These are phyloP conservation scores for Russula foetens DNA, from an alignment of 768 basidiomycete species.

Conservation along the genomic window DNA sequence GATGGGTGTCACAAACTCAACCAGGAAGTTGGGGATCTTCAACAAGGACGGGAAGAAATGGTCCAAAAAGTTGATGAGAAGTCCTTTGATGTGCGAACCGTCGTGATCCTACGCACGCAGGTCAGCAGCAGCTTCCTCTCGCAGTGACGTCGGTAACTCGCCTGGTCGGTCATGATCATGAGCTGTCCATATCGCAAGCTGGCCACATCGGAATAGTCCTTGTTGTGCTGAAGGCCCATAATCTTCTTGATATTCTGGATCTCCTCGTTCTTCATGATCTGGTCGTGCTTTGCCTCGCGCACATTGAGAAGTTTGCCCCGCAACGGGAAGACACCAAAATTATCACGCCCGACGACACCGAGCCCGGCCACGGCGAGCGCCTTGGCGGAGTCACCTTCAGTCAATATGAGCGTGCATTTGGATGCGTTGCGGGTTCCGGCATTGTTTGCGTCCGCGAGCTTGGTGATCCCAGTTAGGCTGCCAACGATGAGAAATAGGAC, in stretches of 20 bases:
- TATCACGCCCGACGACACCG: slow-evolving; percentile 89
- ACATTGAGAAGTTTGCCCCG: slow-evolving; percentile 97
- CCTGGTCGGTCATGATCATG: slow-evolving; percentile 99
- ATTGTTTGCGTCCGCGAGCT: slow-evolving; percentile 95
- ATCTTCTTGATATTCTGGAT: slow-evolving; percentile 98
- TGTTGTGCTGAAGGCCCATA: slow-evolving; percentile 91
- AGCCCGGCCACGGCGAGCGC: slow-evolving; percentile 92
- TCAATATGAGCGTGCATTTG: slow-evolving; percentile 90
- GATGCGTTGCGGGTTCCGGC: slow-evolving; percentile 78
- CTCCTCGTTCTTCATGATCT: slow-evolving; percentile 98
- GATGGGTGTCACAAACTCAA: slow-evolving; percentile 98
- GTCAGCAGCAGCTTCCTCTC: background rate
- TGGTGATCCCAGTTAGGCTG: slow-evolving; percentile 85
- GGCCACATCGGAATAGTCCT: slow-evolving; percentile 62
- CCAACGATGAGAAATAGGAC: background rate
- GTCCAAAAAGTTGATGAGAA: slow-evolving; percentile 96
- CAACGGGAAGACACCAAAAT: slow-evolving; percentile 96
- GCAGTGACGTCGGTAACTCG: slow-evolving; percentile 26
- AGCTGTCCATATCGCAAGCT: slow-evolving; percentile 86
- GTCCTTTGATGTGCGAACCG: slow-evolving; percentile 99
- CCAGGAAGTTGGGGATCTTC: slow-evolving; percentile 83
- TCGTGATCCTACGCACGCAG: slow-evolving; percentile 79
- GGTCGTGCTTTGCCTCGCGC: slow-evolving; percentile 90
- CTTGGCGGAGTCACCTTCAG: slow-evolving; percentile 99
- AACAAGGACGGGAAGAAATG: slow-evolving; percentile 94